These are phyloP conservation scores for Pueraria montana DNA, from an alignment of 306 rosid genomes.

Conservation along the genomic window DNA sequence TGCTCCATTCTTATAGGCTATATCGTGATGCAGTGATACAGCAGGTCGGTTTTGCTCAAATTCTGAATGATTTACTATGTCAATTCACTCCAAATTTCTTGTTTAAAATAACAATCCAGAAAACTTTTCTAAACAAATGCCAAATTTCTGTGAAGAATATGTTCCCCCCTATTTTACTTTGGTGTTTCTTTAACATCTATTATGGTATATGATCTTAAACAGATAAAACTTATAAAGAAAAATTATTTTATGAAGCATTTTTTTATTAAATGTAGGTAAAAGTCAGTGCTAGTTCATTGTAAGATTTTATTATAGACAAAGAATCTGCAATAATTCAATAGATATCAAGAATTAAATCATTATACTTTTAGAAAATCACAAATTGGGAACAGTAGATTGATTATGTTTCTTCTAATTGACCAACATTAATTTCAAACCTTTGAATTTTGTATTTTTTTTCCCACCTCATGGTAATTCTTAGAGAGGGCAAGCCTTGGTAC, in stretches of 20 bases:
- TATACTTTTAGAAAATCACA: constrained; percentile 3
- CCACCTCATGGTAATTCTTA: constrained; percentile 21
- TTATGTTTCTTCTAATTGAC: constrained; percentile 28
- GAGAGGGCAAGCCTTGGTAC: background rate
- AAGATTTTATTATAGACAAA: constrained; percentile 24
- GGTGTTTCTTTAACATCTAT: too few relatives aligned
- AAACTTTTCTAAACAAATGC: constrained; percentile 19
- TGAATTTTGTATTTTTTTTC: constrained; percentile 20
- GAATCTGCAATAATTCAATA: constrained; percentile 13
- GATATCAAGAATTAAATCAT: constrained; percentile 18
- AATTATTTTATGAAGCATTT: constrained; percentile 15
- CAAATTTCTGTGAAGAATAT: constrained; percentile 41
- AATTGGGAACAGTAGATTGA: constrained; percentile 15
- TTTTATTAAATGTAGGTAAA: constrained; percentile 18
- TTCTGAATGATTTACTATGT: constrained; percentile 32
- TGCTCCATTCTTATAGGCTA: constrained; percentile 90
- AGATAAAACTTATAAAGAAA: background rate
- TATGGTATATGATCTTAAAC: background rate
- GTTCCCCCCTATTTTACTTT: background rate
- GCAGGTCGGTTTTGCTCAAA: constrained; percentile 71
- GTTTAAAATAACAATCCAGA: background rate
- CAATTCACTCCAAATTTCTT: constrained; percentile 21
- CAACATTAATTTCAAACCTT: constrained; percentile 3
- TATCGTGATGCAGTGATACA: constrained; percentile 98
- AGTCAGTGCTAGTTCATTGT: constrained; percentile 8